Conservation (phyloP, 768 basidiomycete genomes). For the Leucosporidium scottii region DNA sequence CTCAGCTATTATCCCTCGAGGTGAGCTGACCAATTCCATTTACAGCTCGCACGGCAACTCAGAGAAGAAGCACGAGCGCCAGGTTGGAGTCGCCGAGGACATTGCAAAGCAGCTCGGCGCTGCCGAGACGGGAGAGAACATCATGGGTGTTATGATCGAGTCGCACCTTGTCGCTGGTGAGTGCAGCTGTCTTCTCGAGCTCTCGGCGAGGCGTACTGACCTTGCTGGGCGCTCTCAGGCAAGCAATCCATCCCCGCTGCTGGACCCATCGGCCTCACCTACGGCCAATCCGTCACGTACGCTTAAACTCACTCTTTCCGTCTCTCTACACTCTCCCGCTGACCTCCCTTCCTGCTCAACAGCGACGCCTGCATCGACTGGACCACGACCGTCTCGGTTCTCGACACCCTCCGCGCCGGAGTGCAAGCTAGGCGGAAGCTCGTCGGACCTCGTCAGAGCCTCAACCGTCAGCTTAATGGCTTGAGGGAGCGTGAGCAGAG, state of each 20-base stretch:
- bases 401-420: slow-evolving; percentile 80
- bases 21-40: neutral
- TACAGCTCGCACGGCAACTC: slow-evolving; percentile 97
- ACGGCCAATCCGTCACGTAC: slow-evolving; percentile 72
- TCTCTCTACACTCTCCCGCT: slow-evolving; percentile 32
- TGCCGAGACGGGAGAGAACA: slow-evolving; percentile 53
- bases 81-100: slow-evolving; percentile 80
- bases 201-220: neutral
- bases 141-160: slow-evolving; percentile 94
- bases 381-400: slow-evolving; percentile 71
- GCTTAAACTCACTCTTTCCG: slow-evolving; percentile 46
- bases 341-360: slow-evolving; percentile 29
- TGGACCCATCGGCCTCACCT: slow-evolving; percentile 65
- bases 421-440: slow-evolving; percentile 60
- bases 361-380: slow-evolving; percentile 68
- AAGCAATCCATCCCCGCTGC: slow-evolving; percentile 72
- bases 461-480: slow-evolving; percentile 16
- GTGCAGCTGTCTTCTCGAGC: neutral
- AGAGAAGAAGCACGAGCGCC: slow-evolving; percentile 80
- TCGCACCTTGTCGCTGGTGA: slow-evolving; percentile 66
- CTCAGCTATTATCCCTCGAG: neutral
- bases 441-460: neutral
- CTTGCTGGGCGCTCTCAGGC: slow-evolving; percentile 44
- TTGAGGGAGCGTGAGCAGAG: slow-evolving; percentile 14
- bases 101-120: slow-evolving; percentile 52